Percentiles rank a stretch among this genome's conserved stretches.
phyloP scores from a whole-genome alignment of 148 eudicot species.

The Chenopodium album region DNA sequence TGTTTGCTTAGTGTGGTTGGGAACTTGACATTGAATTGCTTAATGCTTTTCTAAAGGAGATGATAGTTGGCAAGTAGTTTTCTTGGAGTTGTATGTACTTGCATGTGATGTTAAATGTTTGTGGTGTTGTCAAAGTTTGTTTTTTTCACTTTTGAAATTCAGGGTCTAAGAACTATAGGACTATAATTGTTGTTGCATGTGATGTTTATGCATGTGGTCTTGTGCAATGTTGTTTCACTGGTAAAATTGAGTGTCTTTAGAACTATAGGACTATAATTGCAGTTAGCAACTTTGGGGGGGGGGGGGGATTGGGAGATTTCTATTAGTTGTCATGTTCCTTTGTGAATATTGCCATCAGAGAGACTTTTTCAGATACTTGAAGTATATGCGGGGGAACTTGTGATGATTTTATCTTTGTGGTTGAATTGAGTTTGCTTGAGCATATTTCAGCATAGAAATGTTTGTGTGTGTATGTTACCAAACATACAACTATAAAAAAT shows the following conservation, averaged over 20 bases:
- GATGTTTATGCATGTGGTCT: neutral
- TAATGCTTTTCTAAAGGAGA: neutral
- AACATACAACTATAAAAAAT: too few species aligned
- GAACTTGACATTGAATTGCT: neutral
- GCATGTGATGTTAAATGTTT: neutral
- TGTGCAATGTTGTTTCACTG: neutral
- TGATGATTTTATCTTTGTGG: neutral
- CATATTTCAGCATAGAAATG: too few species aligned
- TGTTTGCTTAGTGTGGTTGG: slow-evolving; percentile 2
- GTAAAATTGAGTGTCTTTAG: neutral
- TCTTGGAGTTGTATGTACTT: neutral
- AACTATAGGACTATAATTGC: neutral
- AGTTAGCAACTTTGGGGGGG: neutral
- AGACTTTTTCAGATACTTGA: neutral
- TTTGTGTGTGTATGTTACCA: neutral
- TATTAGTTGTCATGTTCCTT: too few species aligned
- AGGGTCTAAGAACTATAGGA: neutral
- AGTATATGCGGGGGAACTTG: too few species aligned
- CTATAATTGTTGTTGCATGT: neutral
- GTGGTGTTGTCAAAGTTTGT: neutral
- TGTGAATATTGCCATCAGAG: neutral
- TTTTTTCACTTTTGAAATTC: neutral
- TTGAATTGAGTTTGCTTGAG: too few species aligned
- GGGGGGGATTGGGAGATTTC: too few species aligned
- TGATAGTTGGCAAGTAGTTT: neutral